phyloP scores from a whole-genome alignment of 352 stramenopile species.

The Aphanomyces invadans region DNA sequence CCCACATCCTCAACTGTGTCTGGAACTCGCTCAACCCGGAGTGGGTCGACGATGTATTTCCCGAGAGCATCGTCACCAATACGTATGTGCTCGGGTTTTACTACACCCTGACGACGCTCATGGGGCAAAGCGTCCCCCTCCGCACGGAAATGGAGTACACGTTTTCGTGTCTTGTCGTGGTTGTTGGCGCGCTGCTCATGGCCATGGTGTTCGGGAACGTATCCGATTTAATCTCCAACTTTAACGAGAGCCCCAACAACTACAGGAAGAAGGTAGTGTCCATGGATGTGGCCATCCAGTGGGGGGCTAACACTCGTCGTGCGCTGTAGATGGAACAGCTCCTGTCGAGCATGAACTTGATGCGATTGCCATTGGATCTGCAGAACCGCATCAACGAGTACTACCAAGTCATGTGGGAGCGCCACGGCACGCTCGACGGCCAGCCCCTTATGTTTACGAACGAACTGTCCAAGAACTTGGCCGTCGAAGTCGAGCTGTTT shows the following conservation, averaged over 20 bases:
- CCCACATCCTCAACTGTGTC: slow-evolving; percentile 23
- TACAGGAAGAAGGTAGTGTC: slow-evolving; percentile 57
- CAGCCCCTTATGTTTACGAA: slow-evolving; percentile 68
- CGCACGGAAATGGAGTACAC: slow-evolving; percentile 63
- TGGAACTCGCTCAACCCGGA: slow-evolving; percentile 8
- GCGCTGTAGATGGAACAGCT: slow-evolving; percentile 41
- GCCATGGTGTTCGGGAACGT: slow-evolving; percentile 83
- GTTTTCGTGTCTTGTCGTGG: slow-evolving; percentile 61
- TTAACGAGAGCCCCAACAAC: slow-evolving; percentile 76
- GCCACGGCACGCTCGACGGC: slow-evolving; percentile 70
- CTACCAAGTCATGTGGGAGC: slow-evolving; percentile 82
- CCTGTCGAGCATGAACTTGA: slow-evolving; percentile 76
- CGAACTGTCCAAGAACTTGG: slow-evolving; percentile 68
- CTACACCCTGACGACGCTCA: slow-evolving; percentile 56
- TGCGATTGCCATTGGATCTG: slow-evolving; percentile 67
- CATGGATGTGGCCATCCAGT: background rate
- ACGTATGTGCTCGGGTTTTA: slow-evolving; percentile 67
- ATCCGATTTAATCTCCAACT: slow-evolving; percentile 82
- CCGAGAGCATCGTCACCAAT: slow-evolving; percentile 21
- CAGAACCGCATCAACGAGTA: slow-evolving; percentile 83
- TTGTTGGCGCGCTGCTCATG: slow-evolving; percentile 70
- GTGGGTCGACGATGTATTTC: slow-evolving; percentile 10
- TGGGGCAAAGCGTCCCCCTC: slow-evolving; percentile 74
- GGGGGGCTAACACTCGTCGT: background rate
- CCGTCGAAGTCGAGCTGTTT: slow-evolving; percentile 78